A percentile compares a stretch with the other conserved stretches of the same genome.
phyloP scores from a whole-genome alignment of 352 stramenopile species.

The Pythium apleroticum region DNA sequence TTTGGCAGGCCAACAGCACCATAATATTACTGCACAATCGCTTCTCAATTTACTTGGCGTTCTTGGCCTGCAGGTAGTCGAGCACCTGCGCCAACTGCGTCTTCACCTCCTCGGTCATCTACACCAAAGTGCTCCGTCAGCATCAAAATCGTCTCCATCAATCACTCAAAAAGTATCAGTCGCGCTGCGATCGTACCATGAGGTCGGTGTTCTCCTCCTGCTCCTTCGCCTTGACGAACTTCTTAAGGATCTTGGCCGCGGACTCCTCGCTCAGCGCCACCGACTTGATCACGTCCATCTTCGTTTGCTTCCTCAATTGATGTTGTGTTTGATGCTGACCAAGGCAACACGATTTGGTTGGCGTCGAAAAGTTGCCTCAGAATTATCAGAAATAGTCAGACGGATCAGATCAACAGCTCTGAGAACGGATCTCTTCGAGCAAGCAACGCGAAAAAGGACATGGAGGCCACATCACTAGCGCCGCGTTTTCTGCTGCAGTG shows the following conservation, averaged over 20 bases:
- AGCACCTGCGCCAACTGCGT: constrained; percentile 75
- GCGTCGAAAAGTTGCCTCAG: constrained; percentile 6
- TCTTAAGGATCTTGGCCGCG: constrained; percentile 74
- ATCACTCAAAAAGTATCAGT: neutral
- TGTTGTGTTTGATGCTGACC: neutral
- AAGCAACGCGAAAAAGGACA: constrained; percentile 5
- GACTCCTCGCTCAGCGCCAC: constrained; percentile 60
- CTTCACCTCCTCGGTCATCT: constrained; percentile 82
- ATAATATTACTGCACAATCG: constrained; percentile 5
- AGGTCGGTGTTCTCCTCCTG: constrained; percentile 63
- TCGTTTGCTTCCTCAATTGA: constrained; percentile 4
- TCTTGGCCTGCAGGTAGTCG: constrained; percentile 58
- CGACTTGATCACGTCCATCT: constrained; percentile 71
- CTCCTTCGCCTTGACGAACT: constrained; percentile 70
- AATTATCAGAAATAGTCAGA: constrained; percentile 12
- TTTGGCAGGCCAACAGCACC: neutral
- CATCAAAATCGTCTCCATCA: constrained; percentile 46
- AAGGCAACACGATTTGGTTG: constrained; percentile 15
- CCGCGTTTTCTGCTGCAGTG: constrained; percentile 21
- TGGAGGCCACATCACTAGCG: neutral
- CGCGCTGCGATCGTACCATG: constrained; percentile 43
- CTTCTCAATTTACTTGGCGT: constrained; percentile 26
- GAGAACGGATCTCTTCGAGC: neutral
- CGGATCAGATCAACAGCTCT: constrained; percentile 12
- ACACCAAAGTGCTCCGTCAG: constrained; percentile 44